Base-by-base conservation (phyloP, 768 basidiomycete genomes). In the Saitozyma podzolica region DNA sequence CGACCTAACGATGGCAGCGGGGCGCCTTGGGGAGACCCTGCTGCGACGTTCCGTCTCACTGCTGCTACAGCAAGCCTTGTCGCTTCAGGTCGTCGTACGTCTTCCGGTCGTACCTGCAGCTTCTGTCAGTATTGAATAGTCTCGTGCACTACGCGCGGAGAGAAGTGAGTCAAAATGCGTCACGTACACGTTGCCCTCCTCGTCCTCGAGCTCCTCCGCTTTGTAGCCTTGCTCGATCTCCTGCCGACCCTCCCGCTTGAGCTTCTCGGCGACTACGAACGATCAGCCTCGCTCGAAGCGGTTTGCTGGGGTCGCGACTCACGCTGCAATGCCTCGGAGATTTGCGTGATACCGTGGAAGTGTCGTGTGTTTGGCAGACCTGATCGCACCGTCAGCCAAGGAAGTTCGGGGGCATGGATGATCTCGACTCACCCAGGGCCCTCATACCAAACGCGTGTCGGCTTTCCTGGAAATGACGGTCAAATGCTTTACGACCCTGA, bases 391-490 rank as follows among this genome's bases (percentile, higher is more conserved):
- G 29, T 29, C 29, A 29, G 5, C 29, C 29, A 29, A 29, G 29
- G 29, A 29, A 5, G 29, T 29, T 29, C 29, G 5, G 5, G 29
- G 29, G 29, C 29, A 29, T 29, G 29, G 29, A 29, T 29, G 29
- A 2, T 29, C 5, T 29, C 29, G 29, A 29, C 29, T 29, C 29
- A 29, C 29, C 96, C 39, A 99, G 84, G 10, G 95, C 93, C 53
- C 92, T 88, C 92, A 99, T 96, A 20, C 94, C 96, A 70, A 97
- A 98, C 0, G 96, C 91, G 81, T 99, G 96, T 59, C 94, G 84
- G 37, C 92, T 90, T 83, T 98, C 96, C 85, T 90, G 76, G 64
- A 61, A 74, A 61, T 66, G 65, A 48, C 70, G 63, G 67, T 82
- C 75, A 53, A 75, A 76, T 7, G 73, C 76, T 56, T 69, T 69